Percentiles rank a stretch among this genome's conserved stretches.
Conservation (phyloP, 2,329 filamentous ascomycete species). For the Aspergillus luchuensis region DNA sequence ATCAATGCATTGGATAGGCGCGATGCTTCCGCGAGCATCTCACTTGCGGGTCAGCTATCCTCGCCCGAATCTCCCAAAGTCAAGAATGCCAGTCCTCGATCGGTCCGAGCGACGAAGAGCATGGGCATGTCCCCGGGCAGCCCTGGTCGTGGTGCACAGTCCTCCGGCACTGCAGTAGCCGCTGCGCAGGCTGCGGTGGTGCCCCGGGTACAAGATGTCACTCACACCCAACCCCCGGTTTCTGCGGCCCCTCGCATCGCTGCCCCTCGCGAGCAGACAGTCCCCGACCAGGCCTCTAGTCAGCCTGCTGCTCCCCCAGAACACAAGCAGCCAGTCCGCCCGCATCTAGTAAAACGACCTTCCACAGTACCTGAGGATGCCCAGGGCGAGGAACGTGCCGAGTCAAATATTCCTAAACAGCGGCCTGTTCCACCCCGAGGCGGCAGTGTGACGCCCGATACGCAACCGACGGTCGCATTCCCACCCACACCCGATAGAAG, state of each 20-base stretch:
- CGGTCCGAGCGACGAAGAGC: slow-evolving; percentile 25
- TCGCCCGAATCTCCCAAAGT: slow-evolving; percentile 25
- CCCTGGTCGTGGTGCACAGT: slow-evolving; percentile 29
- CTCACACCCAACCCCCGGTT: neutral
- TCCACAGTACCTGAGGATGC: slow-evolving; percentile 47
- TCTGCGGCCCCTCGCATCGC: neutral
- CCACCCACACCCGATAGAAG: slow-evolving; percentile 17
- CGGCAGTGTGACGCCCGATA: slow-evolving; percentile 12
- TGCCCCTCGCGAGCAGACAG: neutral
- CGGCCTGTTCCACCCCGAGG: neutral
- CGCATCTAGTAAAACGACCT: slow-evolving; percentile 35
- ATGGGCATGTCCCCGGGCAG: slow-evolving; percentile 25
- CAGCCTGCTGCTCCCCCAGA: slow-evolving; percentile 1
- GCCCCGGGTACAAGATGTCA: slow-evolving; percentile 14
- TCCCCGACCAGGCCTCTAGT: slow-evolving; percentile 1
- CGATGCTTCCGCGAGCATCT: slow-evolving; percentile 18
- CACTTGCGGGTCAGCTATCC: slow-evolving; percentile 27
- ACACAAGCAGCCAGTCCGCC: neutral
- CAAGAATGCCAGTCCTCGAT: slow-evolving; percentile 24
- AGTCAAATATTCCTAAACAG: slow-evolving; percentile 18
- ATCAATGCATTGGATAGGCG: slow-evolving; percentile 20
- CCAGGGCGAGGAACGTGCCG: slow-evolving; percentile 39
- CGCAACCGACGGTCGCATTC: slow-evolving; percentile 8
- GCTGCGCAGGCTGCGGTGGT: slow-evolving; percentile 32
- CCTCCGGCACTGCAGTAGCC: slow-evolving; percentile 34